A percentile compares a stretch with the other conserved stretches of the same genome.
phyloP scores from a whole-genome alignment of 495 filamentous ascomycete genomes.

The Hypoxylon crocopeplum region DNA sequence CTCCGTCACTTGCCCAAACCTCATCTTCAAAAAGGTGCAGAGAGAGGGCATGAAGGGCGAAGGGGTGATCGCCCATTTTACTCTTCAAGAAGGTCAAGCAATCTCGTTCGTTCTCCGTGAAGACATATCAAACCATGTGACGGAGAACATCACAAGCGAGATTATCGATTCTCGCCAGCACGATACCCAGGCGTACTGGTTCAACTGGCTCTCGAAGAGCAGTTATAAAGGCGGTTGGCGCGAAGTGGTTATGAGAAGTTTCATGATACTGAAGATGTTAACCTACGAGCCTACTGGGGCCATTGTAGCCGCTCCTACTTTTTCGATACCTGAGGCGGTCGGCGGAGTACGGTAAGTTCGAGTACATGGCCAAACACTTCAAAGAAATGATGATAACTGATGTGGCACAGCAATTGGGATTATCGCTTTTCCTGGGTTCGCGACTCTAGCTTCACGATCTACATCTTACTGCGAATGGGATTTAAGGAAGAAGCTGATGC shows the following conservation, averaged over 20 bases:
- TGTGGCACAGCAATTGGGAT: constrained; percentile 69
- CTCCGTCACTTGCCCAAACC: constrained; percentile 50
- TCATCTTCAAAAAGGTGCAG: constrained; percentile 60
- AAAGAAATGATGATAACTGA: constrained; percentile 10
- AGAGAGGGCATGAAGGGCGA: constrained; percentile 60
- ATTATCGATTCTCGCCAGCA: constrained; percentile 66
- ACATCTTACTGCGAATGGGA: constrained; percentile 75
- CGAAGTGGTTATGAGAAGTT: constrained; percentile 69
- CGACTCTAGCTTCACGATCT: constrained; percentile 76
- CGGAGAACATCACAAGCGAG: constrained; percentile 56
- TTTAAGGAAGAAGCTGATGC: constrained; percentile 76
- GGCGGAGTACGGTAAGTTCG: constrained; percentile 60
- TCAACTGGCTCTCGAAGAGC: constrained; percentile 71
- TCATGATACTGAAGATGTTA: constrained; percentile 75
- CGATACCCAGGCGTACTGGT: constrained; percentile 71
- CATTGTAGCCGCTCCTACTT: constrained; percentile 57
- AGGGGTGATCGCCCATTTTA: constrained; percentile 64
- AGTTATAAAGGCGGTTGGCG: constrained; percentile 74
- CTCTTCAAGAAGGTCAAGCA: constrained; percentile 67
- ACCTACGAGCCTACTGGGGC: constrained; percentile 66
- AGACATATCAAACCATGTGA: constrained; percentile 58
- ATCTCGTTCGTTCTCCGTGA: constrained; percentile 71
- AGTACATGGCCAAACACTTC: neutral
- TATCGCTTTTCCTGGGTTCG: constrained; percentile 79
- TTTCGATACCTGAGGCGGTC: constrained; percentile 76